These are phyloP conservation scores for Fusarium coffeatum DNA, from an alignment of 2,329 filamentous ascomycete genomes.

Conservation along the genomic window DNA sequence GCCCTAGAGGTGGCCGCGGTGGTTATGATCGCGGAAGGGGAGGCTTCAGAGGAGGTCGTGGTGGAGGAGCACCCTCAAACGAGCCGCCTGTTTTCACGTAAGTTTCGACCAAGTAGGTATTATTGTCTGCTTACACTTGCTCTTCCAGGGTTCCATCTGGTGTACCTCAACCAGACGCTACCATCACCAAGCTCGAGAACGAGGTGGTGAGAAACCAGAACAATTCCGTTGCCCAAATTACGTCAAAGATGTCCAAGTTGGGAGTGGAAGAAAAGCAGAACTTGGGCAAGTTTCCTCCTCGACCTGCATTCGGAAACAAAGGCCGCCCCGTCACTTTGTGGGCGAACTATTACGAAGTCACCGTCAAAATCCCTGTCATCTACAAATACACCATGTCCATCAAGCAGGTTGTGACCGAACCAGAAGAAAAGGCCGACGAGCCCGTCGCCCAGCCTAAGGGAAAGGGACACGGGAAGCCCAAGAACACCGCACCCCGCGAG, in stretches of 20 bases:
- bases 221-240: slow-evolving; percentile 47
- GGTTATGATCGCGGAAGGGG: slow-evolving; percentile 38
- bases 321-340: slow-evolving; percentile 60
- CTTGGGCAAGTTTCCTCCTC: slow-evolving; percentile 55
- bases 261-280: slow-evolving; percentile 42
- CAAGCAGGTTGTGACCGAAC: slow-evolving; percentile 35
- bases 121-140: slow-evolving; percentile 10
- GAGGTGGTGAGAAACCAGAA: slow-evolving; percentile 50
- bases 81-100: slow-evolving; percentile 40
- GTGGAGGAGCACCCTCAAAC: slow-evolving; percentile 10
- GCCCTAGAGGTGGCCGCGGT: slow-evolving; percentile 36
- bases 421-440: slow-evolving; percentile 17
- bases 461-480: slow-evolving; percentile 22
- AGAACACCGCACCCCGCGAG: slow-evolving; percentile 41
- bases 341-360: slow-evolving; percentile 66
- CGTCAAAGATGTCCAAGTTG: slow-evolving; percentile 53
- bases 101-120: not conserved
- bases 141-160: slow-evolving; percentile 39
- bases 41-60: slow-evolving; percentile 33
- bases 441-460: slow-evolving; percentile 16
- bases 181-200: slow-evolving; percentile 55
- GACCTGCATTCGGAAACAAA: slow-evolving; percentile 62
- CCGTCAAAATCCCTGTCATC: slow-evolving; percentile 52
- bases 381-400: slow-evolving; percentile 61
- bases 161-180: slow-evolving; percentile 41